Conservation (phyloP, 108 stramenopile genomes). For the Seminavis robusta region DNA sequence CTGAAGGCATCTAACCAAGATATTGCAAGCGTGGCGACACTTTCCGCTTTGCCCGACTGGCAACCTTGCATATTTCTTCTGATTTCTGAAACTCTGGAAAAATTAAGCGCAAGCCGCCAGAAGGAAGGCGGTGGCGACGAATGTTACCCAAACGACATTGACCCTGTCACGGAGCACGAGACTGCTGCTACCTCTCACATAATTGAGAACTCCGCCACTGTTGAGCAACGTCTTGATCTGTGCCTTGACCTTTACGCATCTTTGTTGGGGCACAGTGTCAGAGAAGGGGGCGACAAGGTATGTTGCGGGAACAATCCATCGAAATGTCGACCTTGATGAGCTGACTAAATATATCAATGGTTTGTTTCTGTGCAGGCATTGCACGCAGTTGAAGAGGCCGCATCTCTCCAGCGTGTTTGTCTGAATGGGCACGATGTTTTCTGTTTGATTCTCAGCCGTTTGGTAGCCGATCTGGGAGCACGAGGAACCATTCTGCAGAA, state of each 20-base stretch:
- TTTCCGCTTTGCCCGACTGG: slow-evolving; percentile 60
- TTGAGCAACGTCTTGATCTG: slow-evolving; percentile 45
- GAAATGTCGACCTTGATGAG: neutral
- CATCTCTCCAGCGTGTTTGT: slow-evolving; percentile 71
- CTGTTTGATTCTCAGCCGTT: slow-evolving; percentile 60
- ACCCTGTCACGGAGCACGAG: too few species aligned
- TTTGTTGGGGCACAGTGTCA: slow-evolving; percentile 65
- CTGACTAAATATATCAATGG: neutral
- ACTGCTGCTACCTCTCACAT: too few species aligned
- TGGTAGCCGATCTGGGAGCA: slow-evolving; percentile 69
- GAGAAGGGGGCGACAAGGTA: slow-evolving; percentile 66
- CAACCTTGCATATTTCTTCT: slow-evolving; percentile 73
- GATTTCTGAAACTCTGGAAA: slow-evolving; percentile 71
- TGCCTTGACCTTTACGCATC: slow-evolving; percentile 70
- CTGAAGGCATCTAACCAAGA: slow-evolving; percentile 25
- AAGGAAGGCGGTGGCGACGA: neutral
- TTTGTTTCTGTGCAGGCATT: slow-evolving; percentile 23
- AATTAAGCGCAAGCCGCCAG: slow-evolving; percentile 19
- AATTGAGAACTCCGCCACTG: neutral
- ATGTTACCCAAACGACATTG: too few species aligned
- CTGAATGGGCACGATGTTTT: slow-evolving; percentile 75
- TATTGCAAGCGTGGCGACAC: slow-evolving; percentile 4
- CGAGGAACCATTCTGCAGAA: slow-evolving; percentile 53
- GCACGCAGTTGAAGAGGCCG: slow-evolving; percentile 64
- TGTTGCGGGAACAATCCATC: neutral